Conservation (phyloP, 2,329 filamentous ascomycete genomes). For the Verticillium longisporum region DNA sequence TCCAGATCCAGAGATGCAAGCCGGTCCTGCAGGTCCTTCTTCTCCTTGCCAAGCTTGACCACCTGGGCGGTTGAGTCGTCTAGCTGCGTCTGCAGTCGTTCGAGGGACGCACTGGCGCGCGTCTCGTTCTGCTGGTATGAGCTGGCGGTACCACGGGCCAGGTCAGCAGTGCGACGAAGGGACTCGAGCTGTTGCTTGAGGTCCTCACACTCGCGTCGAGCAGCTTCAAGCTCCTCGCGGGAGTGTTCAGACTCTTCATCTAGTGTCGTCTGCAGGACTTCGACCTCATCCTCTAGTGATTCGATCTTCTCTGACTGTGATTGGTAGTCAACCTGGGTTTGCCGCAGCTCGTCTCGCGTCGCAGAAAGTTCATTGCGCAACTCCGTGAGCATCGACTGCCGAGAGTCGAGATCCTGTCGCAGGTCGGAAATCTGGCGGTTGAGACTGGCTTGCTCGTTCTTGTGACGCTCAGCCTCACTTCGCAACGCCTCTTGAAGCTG, state of each 20-base stretch:
- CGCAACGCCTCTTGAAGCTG: conserved; percentile 62
- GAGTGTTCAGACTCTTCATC: conserved; percentile 59
- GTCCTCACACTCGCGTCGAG: conserved; percentile 36
- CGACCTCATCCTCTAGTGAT: conserved; percentile 68
- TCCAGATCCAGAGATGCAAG: conserved; percentile 53
- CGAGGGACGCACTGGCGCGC: conserved; percentile 31
- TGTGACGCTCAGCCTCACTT: conserved; percentile 65
- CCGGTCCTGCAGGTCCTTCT: conserved; percentile 56
- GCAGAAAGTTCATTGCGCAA: conserved; percentile 59
- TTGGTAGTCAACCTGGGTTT: conserved; percentile 57
- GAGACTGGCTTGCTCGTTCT: conserved; percentile 63
- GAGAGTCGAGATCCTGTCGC: conserved; percentile 61
- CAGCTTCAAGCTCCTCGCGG: conserved; percentile 36
- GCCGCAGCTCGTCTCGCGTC: conserved; percentile 63
- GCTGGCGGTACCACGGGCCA: conserved; percentile 6
- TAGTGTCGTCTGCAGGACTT: conserved; percentile 59
- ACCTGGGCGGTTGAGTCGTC: conserved; percentile 53
- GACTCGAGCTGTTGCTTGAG: conserved; percentile 35
- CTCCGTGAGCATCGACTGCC: conserved; percentile 58
- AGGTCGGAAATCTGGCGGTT: conserved; percentile 69
- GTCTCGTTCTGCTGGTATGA: conserved; percentile 8
- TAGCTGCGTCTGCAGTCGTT: conserved; percentile 49
- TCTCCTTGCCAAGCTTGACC: conserved; percentile 50
- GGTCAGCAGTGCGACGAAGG: conserved; percentile 16
- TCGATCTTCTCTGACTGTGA: conserved; percentile 58